Conservation (phyloP, 495 filamentous ascomycete genomes). For the Penicillium lagena region DNA sequence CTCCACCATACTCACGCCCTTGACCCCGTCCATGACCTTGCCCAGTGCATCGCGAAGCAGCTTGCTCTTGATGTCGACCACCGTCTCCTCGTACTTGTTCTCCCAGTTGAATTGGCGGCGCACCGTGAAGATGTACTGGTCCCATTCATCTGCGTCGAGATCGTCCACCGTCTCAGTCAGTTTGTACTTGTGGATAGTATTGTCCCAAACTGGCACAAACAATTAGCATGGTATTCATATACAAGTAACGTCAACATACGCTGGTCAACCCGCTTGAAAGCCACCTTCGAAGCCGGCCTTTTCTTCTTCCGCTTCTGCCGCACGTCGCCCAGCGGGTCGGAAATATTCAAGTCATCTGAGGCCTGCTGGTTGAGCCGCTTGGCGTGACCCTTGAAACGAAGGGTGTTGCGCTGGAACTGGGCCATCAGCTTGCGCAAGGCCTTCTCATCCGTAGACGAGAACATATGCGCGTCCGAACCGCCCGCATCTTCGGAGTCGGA, state of each 20-base stretch:
- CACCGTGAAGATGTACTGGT: slow-evolving; percentile 82
- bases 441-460: slow-evolving; percentile 27
- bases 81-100: slow-evolving; percentile 72
- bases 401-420: slow-evolving; percentile 41
- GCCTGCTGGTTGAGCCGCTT: slow-evolving; percentile 24
- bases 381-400: slow-evolving; percentile 39
- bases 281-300: slow-evolving; percentile 59
- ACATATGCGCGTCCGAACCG: slow-evolving; percentile 9
- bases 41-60: slow-evolving; percentile 64
- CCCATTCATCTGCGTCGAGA: slow-evolving; percentile 65
- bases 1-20: slow-evolving; percentile 73
- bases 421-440: slow-evolving; percentile 40
- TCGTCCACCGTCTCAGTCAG: slow-evolving; percentile 74
- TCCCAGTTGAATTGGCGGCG: slow-evolving; percentile 84
- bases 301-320: slow-evolving; percentile 26
- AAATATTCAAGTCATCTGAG: slow-evolving; percentile 8
- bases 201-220: slow-evolving; percentile 57
- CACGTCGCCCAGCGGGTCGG: slow-evolving; percentile 7
- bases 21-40: slow-evolving; percentile 75
- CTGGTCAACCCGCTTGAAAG: slow-evolving; percentile 84
- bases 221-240: not conserved
- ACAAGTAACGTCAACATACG: slow-evolving; percentile 25
- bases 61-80: slow-evolving; percentile 84
- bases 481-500: slow-evolving; percentile 22
- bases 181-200: slow-evolving; percentile 74